Evolutionary conservation across 2,329 filamentous ascomycete genomes (phyloP).

Genomic region (Plectosphaerella cucumerina): DNA sequence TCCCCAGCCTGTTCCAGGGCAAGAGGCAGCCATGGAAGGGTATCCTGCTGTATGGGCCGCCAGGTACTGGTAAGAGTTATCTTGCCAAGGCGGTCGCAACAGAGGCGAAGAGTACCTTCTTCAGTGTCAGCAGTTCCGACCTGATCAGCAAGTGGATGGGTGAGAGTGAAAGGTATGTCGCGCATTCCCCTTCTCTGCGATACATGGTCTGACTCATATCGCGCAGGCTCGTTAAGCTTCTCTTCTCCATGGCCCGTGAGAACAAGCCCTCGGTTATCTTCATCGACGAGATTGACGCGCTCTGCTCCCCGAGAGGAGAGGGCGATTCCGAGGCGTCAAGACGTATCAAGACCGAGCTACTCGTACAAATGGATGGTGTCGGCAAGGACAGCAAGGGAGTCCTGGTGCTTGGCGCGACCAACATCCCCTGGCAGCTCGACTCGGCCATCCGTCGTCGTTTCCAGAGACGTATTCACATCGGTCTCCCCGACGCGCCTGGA

Average conservation of each 20-base stretch:
- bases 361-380: conserved; percentile 99
- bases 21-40: conserved; percentile 98
- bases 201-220: background rate
- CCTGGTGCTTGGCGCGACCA: conserved; percentile 91
- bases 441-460: conserved; percentile 93
- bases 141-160: conserved; percentile 99
- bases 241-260: conserved; percentile 97
- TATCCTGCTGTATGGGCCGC: conserved; percentile 91
- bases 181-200: background rate
- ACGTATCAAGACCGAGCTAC: conserved; percentile 96
- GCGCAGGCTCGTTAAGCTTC: conserved; percentile 83
- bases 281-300: conserved; percentile 95
- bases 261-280: conserved; percentile 99
- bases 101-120: conserved; percentile 98
- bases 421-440: conserved; percentile 98
- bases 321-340: conserved; percentile 96
- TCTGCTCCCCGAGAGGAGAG: conserved; percentile 88
- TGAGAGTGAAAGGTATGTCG: conserved; percentile 83
- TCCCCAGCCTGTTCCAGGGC: conserved; percentile 91
- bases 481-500: conserved; percentile 79
- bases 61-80: conserved; percentile 96
- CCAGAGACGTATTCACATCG: conserved; percentile 94
- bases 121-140: conserved; percentile 96
- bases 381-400: conserved; percentile 94
- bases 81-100: conserved; percentile 96